Conservation (phyloP, 2,329 filamentous ascomycete genomes). For the Aspergillus fumigatiaffinis region DNA sequence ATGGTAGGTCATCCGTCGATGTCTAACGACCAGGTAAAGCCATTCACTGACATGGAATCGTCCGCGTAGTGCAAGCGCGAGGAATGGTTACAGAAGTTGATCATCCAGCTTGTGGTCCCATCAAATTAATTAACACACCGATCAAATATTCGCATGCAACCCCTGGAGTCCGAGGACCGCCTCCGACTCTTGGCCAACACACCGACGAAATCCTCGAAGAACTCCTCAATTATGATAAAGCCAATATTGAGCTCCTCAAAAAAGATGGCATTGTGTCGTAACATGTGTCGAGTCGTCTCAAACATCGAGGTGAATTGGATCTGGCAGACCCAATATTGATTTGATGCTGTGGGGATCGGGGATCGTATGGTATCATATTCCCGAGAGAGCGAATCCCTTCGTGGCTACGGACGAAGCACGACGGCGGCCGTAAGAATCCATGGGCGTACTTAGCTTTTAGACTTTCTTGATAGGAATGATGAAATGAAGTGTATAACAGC, state of each 20-base stretch:
- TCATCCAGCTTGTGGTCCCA: constrained; percentile 74
- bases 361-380: not conserved
- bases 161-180: constrained; percentile 70
- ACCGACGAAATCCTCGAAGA: constrained; percentile 70
- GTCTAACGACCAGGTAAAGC: not conserved
- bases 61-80: constrained; percentile 58
- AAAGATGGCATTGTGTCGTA: constrained; percentile 63
- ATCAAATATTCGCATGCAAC: constrained; percentile 87
- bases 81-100: constrained; percentile 88
- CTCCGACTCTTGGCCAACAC: constrained; percentile 83
- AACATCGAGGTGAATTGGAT: not conserved
- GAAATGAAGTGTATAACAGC: not conserved
- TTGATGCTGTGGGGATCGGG: not conserved
- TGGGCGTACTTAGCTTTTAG: not conserved
- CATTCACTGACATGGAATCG: not conserved
- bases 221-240: constrained; percentile 57
- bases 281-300: not conserved
- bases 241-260: constrained; percentile 60
- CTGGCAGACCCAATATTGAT: too few species aligned
- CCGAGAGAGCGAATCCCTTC: not conserved
- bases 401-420: not conserved
- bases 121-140: constrained; percentile 89
- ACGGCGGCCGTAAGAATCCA: not conserved
- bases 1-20: constrained; percentile 53
- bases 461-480: not conserved